phyloP scores from a whole-genome alignment of 2,329 filamentous ascomycete genomes.

The Xylaria sp. region DNA sequence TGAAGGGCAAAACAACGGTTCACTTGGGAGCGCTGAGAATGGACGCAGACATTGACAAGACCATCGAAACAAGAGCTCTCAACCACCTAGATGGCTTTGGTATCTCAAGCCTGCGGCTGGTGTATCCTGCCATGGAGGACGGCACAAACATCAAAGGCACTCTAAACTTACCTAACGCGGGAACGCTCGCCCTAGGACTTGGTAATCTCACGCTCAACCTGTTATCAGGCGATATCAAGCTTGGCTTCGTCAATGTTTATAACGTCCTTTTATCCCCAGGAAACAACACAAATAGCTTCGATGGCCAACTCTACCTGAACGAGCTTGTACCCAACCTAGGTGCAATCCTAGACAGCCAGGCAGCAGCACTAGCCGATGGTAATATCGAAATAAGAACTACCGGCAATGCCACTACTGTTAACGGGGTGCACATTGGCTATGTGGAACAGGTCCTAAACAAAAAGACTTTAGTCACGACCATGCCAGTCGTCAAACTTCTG shows the following conservation, averaged over 20 bases:
- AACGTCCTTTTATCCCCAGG: constrained; percentile 49
- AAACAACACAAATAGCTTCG: constrained; percentile 50
- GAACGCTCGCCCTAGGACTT: constrained; percentile 49
- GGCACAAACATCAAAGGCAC: constrained; percentile 51
- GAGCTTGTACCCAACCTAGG: constrained; percentile 49
- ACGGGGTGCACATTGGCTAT: constrained; percentile 51
- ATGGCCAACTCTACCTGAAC: constrained; percentile 49
- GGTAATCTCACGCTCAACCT: constrained; percentile 55
- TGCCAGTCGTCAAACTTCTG: constrained; percentile 48
- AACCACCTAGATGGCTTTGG: constrained; percentile 48
- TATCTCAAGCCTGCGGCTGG: constrained; percentile 44
- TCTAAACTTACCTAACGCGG: constrained; percentile 52
- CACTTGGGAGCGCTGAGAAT: constrained; percentile 49
- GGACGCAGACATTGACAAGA: constrained; percentile 48
- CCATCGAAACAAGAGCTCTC: constrained; percentile 47
- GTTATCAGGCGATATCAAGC: constrained; percentile 45
- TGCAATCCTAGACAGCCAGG: constrained; percentile 47
- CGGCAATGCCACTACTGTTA: constrained; percentile 49
- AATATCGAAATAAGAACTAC: constrained; percentile 49
- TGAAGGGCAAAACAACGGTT: constrained; percentile 45
- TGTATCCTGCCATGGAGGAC: constrained; percentile 45
- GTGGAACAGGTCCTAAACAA: constrained; percentile 51
- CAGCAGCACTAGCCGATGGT: constrained; percentile 45
- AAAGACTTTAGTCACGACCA: constrained; percentile 43
- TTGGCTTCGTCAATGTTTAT: constrained; percentile 48